phyloP scores from a whole-genome alignment of 2,329 filamentous ascomycete genomes.

The Neonectria ditissima region DNA sequence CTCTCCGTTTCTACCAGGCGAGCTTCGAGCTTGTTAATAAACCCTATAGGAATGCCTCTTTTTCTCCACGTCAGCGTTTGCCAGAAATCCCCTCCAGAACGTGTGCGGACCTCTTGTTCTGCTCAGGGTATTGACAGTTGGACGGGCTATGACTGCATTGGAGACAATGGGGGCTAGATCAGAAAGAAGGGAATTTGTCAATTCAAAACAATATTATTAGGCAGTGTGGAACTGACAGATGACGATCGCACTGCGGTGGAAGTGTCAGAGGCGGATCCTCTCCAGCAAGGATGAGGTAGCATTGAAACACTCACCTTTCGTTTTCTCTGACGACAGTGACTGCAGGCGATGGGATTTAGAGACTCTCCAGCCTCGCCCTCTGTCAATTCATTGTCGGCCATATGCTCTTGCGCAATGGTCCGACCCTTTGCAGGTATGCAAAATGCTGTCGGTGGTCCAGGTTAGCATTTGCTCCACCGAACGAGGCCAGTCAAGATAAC shows the following conservation, averaged over 20 bases:
- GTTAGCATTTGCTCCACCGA: conserved; percentile 13
- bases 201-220: too few relatives aligned
- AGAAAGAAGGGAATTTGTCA: too few relatives aligned
- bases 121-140: conserved; percentile 49
- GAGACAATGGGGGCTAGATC: conserved; percentile 44
- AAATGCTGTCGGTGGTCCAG: conserved; percentile 1
- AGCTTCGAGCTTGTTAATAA: conserved; percentile 53
- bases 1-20: conserved; percentile 50
- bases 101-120: conserved; percentile 47
- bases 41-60: conserved; percentile 53
- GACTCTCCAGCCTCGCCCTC: conserved; percentile 29
- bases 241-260: conserved; percentile 36
- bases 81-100: background rate
- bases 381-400: conserved; percentile 29
- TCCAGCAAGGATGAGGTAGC: background rate
- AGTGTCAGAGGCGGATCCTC: conserved; percentile 4
- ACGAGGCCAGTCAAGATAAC: conserved; percentile 25
- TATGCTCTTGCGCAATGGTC: conserved; percentile 21
- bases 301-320: conserved; percentile 42
- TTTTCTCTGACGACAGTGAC: conserved; percentile 49
- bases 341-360: conserved; percentile 49
- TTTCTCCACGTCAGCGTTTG: background rate
- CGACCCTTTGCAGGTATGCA: conserved; percentile 4
- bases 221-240: too few relatives aligned
- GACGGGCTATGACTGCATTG: conserved; percentile 47